A percentile compares a stretch with the other conserved stretches of the same genome.
Evolutionary conservation across 352 stramenopile species (phyloP).

Genomic region (Elongisporangium undulatum): DNA sequence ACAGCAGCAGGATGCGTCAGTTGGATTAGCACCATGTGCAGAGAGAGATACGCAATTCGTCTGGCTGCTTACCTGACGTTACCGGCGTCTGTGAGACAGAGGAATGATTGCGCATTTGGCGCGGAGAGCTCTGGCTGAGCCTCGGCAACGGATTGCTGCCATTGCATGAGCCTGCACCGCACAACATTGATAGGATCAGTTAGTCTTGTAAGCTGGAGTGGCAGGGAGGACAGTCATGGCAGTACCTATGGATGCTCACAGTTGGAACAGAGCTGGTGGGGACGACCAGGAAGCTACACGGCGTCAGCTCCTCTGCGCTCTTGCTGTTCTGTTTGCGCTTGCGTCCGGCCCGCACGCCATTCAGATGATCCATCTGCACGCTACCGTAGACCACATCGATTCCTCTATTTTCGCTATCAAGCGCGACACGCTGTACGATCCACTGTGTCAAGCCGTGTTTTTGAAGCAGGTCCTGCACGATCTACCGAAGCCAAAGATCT

Average conservation of each 20-base stretch:
- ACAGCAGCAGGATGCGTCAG: neutral
- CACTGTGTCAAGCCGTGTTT: constrained; percentile 30
- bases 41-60: neutral
- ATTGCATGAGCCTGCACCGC: constrained; percentile 21
- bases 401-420: constrained; percentile 6
- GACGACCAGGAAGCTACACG: constrained; percentile 36
- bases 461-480: constrained; percentile 36
- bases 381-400: constrained; percentile 33
- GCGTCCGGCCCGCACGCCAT: constrained; percentile 33
- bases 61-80: constrained; percentile 38
- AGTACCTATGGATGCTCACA: constrained; percentile 38
- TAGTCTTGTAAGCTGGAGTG: neutral
- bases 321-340: constrained; percentile 30
- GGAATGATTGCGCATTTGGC: constrained; percentile 21
- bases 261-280: constrained; percentile 12
- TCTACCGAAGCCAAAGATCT: constrained; percentile 13
- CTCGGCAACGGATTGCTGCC: constrained; percentile 26
- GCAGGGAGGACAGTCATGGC: neutral
- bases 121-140: neutral
- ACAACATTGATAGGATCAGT: neutral
- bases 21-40: neutral
- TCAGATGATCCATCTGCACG: constrained; percentile 14
- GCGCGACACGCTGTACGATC: constrained; percentile 16
- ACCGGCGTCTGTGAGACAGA: constrained; percentile 39
- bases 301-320: constrained; percentile 3